Percentiles rank a stretch among this genome's conserved stretches.
phyloP scores from a whole-genome alignment of 768 basidiomycete species.

The Flagelloscypha sp. region DNA sequence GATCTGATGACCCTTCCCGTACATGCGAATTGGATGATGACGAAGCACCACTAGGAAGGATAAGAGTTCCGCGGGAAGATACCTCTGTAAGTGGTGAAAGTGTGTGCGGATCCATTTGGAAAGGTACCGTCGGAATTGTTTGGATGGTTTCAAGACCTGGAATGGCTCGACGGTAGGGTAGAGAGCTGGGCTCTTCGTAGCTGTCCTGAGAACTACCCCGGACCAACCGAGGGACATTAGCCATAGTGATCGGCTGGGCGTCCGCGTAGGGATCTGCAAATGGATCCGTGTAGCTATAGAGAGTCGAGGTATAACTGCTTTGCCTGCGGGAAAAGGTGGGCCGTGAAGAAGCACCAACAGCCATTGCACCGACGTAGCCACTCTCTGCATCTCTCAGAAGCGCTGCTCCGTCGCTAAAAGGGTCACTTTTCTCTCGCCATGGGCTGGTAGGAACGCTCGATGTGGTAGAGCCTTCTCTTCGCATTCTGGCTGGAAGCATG shows the following conservation, averaged over 20 bases:
- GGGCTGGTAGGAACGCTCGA: conserved; percentile 19
- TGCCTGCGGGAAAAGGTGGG: conserved; percentile 24
- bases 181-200: too few relatives aligned
- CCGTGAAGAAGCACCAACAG: conserved; percentile 11
- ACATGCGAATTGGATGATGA: too few relatives aligned
- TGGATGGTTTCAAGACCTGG: too few relatives aligned
- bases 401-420: conserved; percentile 38
- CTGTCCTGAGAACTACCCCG: too few relatives aligned
- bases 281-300: conserved; percentile 38
- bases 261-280: conserved; percentile 36
- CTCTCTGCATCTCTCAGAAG: conserved; percentile 28
- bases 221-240: too few relatives aligned
- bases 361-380: conserved; percentile 18
- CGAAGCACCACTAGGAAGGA: too few relatives aligned
- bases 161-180: too few relatives aligned
- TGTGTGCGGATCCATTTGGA: too few relatives aligned
- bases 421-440: conserved; percentile 41
- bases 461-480: conserved; percentile 34
- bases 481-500: conserved; percentile 27
- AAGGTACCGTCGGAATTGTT: too few relatives aligned
- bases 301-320: conserved; percentile 29
- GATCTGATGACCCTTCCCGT: too few relatives aligned
- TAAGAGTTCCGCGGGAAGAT: conserved; percentile 19
- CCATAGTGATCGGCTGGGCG: conserved; percentile 17
- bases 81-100: conserved; percentile 26